Evolutionary conservation across 371 early-diverging fungal genomes (phyloP).

Genomic region (Mucor piriformis): DNA sequence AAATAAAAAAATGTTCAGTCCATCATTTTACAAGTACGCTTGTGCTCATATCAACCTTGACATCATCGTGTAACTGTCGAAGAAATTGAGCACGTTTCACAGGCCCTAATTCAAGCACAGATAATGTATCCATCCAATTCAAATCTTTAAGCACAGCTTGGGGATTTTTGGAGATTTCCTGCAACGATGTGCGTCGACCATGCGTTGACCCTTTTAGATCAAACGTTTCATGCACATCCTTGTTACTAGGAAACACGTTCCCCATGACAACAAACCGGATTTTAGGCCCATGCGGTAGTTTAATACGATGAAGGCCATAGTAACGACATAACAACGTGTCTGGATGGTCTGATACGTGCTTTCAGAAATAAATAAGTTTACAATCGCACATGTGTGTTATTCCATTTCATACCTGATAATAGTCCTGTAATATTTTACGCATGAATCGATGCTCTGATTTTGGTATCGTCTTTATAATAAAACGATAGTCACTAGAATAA

Average conservation of each 20-base stretch:
- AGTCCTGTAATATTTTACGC: conserved; percentile 79
- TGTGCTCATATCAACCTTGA: too few relatives aligned
- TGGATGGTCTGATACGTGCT: conserved; percentile 89
- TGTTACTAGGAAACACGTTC: conserved; percentile 93
- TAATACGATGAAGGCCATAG: conserved; percentile 95
- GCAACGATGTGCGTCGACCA: conserved; percentile 52
- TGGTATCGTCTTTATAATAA: conserved; percentile 97
- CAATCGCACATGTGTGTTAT: too few relatives aligned
- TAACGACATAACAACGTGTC: conserved; percentile 92
- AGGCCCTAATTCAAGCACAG: conserved; percentile 80
- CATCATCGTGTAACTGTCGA: conserved; percentile 83
- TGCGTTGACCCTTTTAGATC: conserved; percentile 79
- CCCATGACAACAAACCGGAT: conserved; percentile 99
- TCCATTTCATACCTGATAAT: conserved; percentile 83
- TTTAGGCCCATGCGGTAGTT: conserved; percentile 87
- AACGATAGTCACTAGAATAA: conserved; percentile 95
- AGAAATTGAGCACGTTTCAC: conserved; percentile 72
- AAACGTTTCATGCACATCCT: conserved; percentile 92
- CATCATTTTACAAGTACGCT: too few relatives aligned
- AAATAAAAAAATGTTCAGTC: background rate
- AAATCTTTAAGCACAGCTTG: conserved; percentile 90
- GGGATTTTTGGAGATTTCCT: conserved; percentile 75
- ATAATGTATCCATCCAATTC: conserved; percentile 81
- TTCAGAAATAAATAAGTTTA: too few relatives aligned
- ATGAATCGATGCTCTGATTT: conserved; percentile 92